phyloP scores from a whole-genome alignment of 2,329 filamentous ascomycete species.

The Exophiala calicioides region DNA sequence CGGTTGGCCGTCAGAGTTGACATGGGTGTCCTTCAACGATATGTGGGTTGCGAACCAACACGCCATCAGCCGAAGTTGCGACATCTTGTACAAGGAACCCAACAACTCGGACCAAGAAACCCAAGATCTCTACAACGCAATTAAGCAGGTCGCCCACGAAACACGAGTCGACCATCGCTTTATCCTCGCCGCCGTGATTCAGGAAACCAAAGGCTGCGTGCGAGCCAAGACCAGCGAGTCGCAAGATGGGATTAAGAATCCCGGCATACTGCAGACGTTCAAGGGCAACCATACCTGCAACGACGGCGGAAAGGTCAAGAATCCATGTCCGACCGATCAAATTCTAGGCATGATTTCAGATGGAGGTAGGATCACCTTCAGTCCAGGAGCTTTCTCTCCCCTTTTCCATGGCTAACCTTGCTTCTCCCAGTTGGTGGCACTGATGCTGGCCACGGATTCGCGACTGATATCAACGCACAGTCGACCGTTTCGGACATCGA shows the following conservation, averaged over 20 bases:
- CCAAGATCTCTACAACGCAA: constrained; percentile 40
- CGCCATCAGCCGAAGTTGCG: constrained; percentile 41
- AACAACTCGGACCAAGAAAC: constrained; percentile 44
- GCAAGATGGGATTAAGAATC: constrained; percentile 44
- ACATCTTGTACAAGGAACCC: constrained; percentile 34
- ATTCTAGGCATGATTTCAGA: constrained; percentile 45
- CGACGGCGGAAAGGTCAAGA: constrained; percentile 35
- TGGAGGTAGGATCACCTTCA: constrained; percentile 32
- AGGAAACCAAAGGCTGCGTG: constrained; percentile 51
- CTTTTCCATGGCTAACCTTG: constrained; percentile 2
- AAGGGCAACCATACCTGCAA: constrained; percentile 44
- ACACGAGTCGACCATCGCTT: constrained; percentile 43
- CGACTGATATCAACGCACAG: constrained; percentile 35
- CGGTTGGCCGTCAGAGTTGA: constrained; percentile 36
- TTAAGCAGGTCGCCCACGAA: constrained; percentile 35
- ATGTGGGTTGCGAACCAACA: constrained; percentile 36
- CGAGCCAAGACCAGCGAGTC: constrained; percentile 44
- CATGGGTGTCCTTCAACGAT: constrained; percentile 35
- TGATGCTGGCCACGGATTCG: constrained; percentile 37
- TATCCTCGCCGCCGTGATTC: constrained; percentile 48
- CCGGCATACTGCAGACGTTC: constrained; percentile 51
- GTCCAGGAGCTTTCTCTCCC: not conserved
- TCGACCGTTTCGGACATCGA: constrained; percentile 33
- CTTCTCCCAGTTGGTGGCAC: constrained; percentile 36
- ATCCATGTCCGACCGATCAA: constrained; percentile 41